These are phyloP conservation scores for Hordeum marinum DNA, from an alignment of 176 grass and related monocot species.

Conservation along the genomic window DNA sequence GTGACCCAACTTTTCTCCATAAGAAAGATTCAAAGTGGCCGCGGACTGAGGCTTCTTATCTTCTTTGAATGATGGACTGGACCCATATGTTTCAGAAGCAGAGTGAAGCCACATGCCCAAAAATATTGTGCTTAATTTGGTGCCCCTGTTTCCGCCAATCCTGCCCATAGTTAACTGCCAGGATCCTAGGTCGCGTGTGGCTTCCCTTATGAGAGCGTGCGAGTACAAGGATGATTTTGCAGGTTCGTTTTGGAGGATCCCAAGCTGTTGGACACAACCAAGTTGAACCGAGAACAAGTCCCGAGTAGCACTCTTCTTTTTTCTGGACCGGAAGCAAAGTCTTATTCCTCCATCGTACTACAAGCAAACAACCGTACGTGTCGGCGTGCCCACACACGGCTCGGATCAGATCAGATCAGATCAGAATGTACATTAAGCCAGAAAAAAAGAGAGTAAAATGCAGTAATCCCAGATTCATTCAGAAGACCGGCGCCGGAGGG, in stretches of 20 bases:
- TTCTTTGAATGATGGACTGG: no score
- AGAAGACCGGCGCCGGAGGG: background rate
- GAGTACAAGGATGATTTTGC: background rate
- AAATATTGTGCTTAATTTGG: background rate
- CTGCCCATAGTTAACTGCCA: background rate
- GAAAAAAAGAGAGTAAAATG: background rate
- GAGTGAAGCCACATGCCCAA: no score
- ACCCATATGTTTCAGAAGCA: no score
- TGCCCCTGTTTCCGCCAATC: background rate
- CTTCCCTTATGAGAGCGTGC: no score
- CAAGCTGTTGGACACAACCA: background rate
- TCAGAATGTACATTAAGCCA: conserved; percentile 6
- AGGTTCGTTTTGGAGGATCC: no score
- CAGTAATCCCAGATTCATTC: background rate
- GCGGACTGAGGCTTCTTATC: no score
- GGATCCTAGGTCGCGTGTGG: no score
- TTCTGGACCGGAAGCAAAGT: background rate
- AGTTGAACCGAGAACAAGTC: no score
- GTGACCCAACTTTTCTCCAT: no score
- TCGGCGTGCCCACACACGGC: background rate
- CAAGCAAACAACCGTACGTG: background rate
- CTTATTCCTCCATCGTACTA: conserved; percentile 20
- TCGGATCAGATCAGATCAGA: background rate
- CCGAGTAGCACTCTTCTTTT: background rate
- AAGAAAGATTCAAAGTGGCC: no score